These are phyloP conservation scores for Backusella sp. DNA, from an alignment of 192 early-diverging fungal species.

Conservation along the genomic window DNA sequence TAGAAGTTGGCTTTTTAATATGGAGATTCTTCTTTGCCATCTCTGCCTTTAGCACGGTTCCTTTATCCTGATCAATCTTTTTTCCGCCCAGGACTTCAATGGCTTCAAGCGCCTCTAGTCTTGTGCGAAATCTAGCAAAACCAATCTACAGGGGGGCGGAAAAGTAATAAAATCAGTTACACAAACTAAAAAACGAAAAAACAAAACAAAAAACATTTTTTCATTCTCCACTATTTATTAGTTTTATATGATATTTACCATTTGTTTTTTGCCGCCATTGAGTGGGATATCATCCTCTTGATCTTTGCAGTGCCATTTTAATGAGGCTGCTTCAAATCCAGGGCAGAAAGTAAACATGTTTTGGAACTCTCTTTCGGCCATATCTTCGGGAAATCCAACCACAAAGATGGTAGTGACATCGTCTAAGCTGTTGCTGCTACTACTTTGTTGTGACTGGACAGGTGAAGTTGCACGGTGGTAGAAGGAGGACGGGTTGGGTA, in stretches of 20 bases:
- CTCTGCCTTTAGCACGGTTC: conserved; percentile 91
- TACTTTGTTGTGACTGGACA: background rate
- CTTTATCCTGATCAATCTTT: conserved; percentile 83
- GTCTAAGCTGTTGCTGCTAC: conserved; percentile 41
- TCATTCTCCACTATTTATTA: background rate
- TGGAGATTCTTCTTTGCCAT: conserved; percentile 99
- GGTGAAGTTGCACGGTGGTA: conserved; percentile 10
- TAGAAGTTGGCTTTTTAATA: conserved; percentile 71
- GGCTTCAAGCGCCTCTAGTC: conserved; percentile 89
- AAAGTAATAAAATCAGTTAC: background rate
- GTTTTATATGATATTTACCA: conserved; percentile 13
- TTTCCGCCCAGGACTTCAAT: conserved; percentile 89
- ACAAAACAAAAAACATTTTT: background rate
- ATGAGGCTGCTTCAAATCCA: conserved; percentile 96
- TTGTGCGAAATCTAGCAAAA: conserved; percentile 95
- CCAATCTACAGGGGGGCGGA: conserved; percentile 75
- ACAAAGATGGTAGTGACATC: conserved; percentile 99
- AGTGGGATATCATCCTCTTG: conserved; percentile 52
- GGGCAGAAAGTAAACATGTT: conserved; percentile 98
- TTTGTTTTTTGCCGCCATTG: conserved; percentile 30
- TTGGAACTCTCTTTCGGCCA: conserved; percentile 98
- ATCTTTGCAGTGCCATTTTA: conserved; percentile 84
- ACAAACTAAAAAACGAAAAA: conserved; percentile 8
- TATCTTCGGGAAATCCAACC: conserved; percentile 98
- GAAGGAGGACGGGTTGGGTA: conserved; percentile 8